These are phyloP conservation scores for Phytopythium oedochilum DNA, from an alignment of 352 stramenopile species.

Conservation along the genomic window DNA sequence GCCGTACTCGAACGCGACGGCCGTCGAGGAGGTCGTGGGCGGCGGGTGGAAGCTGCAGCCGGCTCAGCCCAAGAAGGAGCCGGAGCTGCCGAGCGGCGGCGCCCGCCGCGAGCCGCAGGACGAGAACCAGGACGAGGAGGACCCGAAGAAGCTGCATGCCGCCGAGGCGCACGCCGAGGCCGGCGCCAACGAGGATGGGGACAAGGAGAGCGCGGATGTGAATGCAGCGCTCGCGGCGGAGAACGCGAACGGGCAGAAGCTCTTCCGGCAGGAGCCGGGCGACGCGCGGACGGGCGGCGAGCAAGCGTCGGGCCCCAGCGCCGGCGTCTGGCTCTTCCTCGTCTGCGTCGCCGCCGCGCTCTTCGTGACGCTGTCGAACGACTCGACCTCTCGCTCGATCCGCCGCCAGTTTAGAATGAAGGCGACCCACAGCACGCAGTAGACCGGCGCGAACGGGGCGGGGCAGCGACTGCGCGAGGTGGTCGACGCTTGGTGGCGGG, in stretches of 20 bases:
- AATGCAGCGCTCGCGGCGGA: constrained; percentile 19
- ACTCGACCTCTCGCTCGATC: constrained; percentile 48
- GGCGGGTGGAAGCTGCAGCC: constrained; percentile 45
- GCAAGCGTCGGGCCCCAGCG: constrained; percentile 14
- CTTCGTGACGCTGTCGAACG: constrained; percentile 67
- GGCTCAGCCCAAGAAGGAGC: constrained; percentile 5
- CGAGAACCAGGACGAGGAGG: constrained; percentile 11
- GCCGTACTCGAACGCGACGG: constrained; percentile 46
- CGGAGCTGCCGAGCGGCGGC: constrained; percentile 9
- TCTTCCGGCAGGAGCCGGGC: constrained; percentile 41
- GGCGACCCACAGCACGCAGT: constrained; percentile 23
- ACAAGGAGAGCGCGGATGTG: constrained; percentile 30
- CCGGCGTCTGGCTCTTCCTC: constrained; percentile 48
- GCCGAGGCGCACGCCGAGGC: constrained; percentile 36
- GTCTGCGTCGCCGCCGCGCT: constrained; percentile 42
- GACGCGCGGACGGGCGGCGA: constrained; percentile 14
- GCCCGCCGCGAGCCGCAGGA: constrained; percentile 8
- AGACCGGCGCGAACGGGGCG: not conserved
- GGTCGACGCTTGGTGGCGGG: too few species aligned
- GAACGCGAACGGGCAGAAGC: constrained; percentile 15
- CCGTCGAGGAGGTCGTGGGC: constrained; percentile 43
- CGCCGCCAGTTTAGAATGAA: constrained; percentile 46
- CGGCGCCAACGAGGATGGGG: constrained; percentile 31
- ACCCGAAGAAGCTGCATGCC: constrained; percentile 24
- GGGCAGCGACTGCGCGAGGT: too few species aligned